These are phyloP conservation scores for barley (Hordeum vulgare) DNA, from an alignment of 176 grass and related monocot genomes.

Conservation along the genomic window DNA sequence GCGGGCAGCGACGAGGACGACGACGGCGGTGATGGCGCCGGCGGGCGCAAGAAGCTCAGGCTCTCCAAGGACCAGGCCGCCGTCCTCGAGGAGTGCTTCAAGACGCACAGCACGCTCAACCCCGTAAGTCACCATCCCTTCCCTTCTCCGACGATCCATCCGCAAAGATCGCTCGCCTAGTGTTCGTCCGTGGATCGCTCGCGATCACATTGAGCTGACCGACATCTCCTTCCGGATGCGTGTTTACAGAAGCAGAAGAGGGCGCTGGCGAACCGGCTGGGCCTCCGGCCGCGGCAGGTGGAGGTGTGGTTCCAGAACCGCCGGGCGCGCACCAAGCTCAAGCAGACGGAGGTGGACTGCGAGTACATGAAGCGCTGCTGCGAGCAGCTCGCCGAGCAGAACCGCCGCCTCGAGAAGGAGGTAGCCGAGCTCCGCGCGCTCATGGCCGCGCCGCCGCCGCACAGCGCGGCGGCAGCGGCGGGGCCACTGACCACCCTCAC, in stretches of 20 bases:
- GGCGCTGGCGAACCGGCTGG: conserved; percentile 56
- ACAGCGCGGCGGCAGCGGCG: conserved; percentile 18
- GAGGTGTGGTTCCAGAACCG: conserved; percentile 99
- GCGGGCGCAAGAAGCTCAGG: conserved; percentile 74
- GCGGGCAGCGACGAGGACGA: conserved; percentile 52
- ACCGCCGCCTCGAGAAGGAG: conserved; percentile 90
- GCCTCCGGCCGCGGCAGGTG: conserved; percentile 74
- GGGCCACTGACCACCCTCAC: conserved; percentile 29
- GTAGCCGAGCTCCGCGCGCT: conserved; percentile 75
- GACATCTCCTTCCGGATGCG: neutral
- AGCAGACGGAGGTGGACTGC: conserved; percentile 99
- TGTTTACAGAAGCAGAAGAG: conserved; percentile 69
- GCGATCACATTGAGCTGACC: neutral
- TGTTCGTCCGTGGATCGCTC: neutral
- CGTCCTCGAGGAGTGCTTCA: conserved; percentile 94
- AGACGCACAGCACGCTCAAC: conserved; percentile 93
- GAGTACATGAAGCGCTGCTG: conserved; percentile 95
- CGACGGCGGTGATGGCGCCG: conserved; percentile 52
- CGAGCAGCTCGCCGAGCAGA: conserved; percentile 90
- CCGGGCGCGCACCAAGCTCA: conserved; percentile 74
- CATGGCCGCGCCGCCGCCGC: conserved; percentile 42
- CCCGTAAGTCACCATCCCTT: conserved; percentile 30
- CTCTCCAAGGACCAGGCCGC: conserved; percentile 91
- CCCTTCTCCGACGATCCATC: neutral
- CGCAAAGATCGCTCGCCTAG: too few species aligned